phyloP scores from a whole-genome alignment of 768 basidiomycete species.

The Tulasnella sp. region DNA sequence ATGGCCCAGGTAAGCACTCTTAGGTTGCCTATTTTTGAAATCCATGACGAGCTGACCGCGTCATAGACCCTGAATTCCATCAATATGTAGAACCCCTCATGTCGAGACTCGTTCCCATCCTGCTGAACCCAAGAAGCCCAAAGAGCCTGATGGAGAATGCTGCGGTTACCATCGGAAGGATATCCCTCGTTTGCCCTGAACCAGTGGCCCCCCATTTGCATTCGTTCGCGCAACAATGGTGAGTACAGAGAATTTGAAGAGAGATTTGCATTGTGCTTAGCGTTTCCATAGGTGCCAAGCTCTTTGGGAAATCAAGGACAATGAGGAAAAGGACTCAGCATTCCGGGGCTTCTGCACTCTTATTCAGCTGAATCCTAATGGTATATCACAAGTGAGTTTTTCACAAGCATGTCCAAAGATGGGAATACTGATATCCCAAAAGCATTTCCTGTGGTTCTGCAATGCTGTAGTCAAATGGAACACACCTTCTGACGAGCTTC shows the following conservation, averaged over 20 bases:
- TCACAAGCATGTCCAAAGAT: not conserved
- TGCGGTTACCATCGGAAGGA: slow-evolving; percentile 92
- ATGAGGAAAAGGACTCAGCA: slow-evolving; percentile 98
- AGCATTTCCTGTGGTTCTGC: slow-evolving; percentile 96
- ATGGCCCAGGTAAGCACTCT: slow-evolving; percentile 53
- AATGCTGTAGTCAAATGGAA: slow-evolving; percentile 96
- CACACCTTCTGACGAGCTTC: slow-evolving; percentile 79
- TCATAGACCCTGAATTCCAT: slow-evolving; percentile 75
- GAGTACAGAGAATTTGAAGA: not conserved
- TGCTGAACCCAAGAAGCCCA: slow-evolving; percentile 84
- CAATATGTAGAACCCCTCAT: slow-evolving; percentile 86
- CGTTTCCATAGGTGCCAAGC: slow-evolving; percentile 52
- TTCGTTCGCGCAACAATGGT: slow-evolving; percentile 88
- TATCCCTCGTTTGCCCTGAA: slow-evolving; percentile 83
- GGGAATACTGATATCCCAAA: slow-evolving; percentile 27
- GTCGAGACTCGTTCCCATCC: slow-evolving; percentile 78
- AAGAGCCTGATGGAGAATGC: slow-evolving; percentile 95
- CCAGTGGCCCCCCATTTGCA: slow-evolving; percentile 80
- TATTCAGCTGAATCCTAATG: slow-evolving; percentile 86
- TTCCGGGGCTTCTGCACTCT: slow-evolving; percentile 95
- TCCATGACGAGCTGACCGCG: slow-evolving; percentile 14
- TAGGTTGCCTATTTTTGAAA: too few relatives aligned
- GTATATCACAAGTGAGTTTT: slow-evolving; percentile 70
- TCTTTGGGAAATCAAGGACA: slow-evolving; percentile 94
- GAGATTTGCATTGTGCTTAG: not conserved